Evolutionary conservation across 352 stramenopile genomes (phyloP).

Genomic region (Plasmopara viticola): DNA sequence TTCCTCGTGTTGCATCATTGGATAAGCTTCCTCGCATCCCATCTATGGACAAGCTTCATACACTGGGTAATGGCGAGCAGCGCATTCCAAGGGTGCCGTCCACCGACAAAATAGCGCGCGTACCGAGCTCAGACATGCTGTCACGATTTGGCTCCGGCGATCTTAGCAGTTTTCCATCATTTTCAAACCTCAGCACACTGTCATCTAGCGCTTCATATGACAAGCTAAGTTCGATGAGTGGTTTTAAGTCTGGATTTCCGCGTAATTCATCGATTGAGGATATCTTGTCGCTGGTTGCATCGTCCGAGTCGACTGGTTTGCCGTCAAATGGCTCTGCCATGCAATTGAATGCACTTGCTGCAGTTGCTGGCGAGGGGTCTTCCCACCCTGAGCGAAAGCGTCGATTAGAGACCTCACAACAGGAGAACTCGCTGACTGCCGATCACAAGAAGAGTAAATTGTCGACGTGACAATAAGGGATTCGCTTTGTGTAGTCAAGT

Average conservation of each 20-base stretch:
- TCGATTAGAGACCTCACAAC: conserved; percentile 30
- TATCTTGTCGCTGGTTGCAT: conserved; percentile 79
- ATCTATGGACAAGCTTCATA: conserved; percentile 63
- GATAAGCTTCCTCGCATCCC: conserved; percentile 61
- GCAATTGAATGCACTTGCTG: conserved; percentile 59
- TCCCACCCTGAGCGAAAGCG: conserved; percentile 59
- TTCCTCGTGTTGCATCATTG: conserved; percentile 62
- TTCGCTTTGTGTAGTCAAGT: conserved; percentile 2
- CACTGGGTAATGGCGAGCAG: conserved; percentile 31
- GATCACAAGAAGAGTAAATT: conserved; percentile 57
- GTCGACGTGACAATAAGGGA: conserved; percentile 30
- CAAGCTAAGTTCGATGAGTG: conserved; percentile 55
- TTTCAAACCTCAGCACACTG: conserved; percentile 61
- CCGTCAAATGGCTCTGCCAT: conserved; percentile 48
- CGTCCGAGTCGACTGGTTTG: conserved; percentile 54
- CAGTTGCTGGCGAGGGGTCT: conserved; percentile 60
- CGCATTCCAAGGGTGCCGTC: conserved; percentile 60
- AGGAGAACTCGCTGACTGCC: conserved; percentile 22
- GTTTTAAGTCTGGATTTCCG: conserved; percentile 51
- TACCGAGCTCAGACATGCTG: conserved; percentile 66
- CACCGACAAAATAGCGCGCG: conserved; percentile 58
- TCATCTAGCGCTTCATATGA: conserved; percentile 68
- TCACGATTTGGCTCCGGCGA: conserved; percentile 63
- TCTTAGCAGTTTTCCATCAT: conserved; percentile 70
- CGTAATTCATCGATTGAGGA: conserved; percentile 85